A percentile compares a stretch with the other conserved stretches of the same genome.
Conservation (phyloP, 768 basidiomycete genomes). For the Suillus sp. region DNA sequence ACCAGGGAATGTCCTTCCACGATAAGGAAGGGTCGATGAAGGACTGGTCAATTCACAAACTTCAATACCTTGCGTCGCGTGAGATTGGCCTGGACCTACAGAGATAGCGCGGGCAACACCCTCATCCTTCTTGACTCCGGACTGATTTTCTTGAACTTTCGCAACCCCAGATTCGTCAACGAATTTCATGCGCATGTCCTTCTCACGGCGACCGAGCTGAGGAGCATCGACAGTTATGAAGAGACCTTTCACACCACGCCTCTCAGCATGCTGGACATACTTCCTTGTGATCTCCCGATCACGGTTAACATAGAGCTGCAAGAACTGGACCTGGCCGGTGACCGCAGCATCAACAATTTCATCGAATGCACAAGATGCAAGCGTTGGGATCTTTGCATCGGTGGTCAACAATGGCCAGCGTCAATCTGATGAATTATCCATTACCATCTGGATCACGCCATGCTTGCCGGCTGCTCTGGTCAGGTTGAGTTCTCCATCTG, state of each 20-base stretch:
- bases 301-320: slow-evolving; percentile 91
- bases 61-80: neutral
- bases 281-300: slow-evolving; percentile 84
- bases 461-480: slow-evolving; percentile 87
- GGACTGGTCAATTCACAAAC: slow-evolving; percentile 45
- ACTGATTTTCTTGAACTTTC: slow-evolving; percentile 43
- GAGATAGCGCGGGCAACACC: slow-evolving; percentile 95
- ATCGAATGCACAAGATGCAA: slow-evolving; percentile 95
- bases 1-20: slow-evolving; percentile 71
- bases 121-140: slow-evolving; percentile 75
- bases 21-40: slow-evolving; percentile 93
- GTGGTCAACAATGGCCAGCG: neutral
- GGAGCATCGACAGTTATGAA: slow-evolving; percentile 99
- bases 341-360: slow-evolving; percentile 88
- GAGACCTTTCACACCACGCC: slow-evolving; percentile 86
- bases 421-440: neutral
- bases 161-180: slow-evolving; percentile 46
- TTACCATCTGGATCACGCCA: slow-evolving; percentile 73
- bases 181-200: slow-evolving; percentile 97
- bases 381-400: slow-evolving; percentile 80
- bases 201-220: slow-evolving; percentile 91
- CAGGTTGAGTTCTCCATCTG: slow-evolving; percentile 90
- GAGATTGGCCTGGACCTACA: slow-evolving; percentile 42
- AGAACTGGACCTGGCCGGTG: slow-evolving; percentile 78
- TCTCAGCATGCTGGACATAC: slow-evolving; percentile 88